Percentiles rank a stretch among this genome's conserved stretches.
These are phyloP conservation scores for Evernia prunastri DNA, from an alignment of 495 filamentous ascomycete genomes.

Conservation along the genomic window DNA sequence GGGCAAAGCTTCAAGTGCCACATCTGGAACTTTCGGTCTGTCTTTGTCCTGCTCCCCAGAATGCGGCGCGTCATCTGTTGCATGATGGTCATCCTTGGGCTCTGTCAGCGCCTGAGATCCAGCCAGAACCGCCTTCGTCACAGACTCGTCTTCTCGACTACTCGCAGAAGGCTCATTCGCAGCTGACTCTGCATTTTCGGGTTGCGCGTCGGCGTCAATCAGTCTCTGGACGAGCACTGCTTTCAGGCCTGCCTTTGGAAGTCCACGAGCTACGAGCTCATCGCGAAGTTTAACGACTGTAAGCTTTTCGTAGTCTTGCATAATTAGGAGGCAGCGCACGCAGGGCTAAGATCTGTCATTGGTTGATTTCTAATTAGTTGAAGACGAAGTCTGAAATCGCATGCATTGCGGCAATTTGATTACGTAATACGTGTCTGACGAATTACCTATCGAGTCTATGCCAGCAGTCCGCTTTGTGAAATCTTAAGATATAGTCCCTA, in stretches of 20 bases:
- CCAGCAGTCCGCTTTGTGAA: too few species aligned
- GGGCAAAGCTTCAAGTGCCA: neutral
- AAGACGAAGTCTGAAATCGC: conserved; percentile 5
- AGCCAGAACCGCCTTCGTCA: conserved; percentile 16
- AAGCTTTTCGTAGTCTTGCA: conserved; percentile 47
- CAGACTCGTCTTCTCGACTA: conserved; percentile 18
- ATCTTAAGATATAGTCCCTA: neutral
- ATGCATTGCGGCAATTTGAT: neutral
- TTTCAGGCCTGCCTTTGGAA: conserved; percentile 46
- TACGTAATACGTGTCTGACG: neutral
- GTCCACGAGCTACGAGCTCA: conserved; percentile 46
- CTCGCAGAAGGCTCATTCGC: neutral
- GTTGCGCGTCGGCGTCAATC: conserved; percentile 38
- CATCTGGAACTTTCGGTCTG: neutral
- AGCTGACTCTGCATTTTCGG: conserved; percentile 17
- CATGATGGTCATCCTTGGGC: conserved; percentile 17
- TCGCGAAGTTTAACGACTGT: conserved; percentile 51
- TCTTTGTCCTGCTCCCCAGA: conserved; percentile 1
- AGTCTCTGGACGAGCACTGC: conserved; percentile 37
- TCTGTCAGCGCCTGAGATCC: conserved; percentile 14
- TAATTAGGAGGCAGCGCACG: conserved; percentile 21
- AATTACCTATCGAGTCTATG: too few species aligned
- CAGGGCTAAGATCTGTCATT: neutral
- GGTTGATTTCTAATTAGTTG: neutral
- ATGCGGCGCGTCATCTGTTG: conserved; percentile 8